A percentile compares a stretch with the other conserved stretches of the same genome.
These are phyloP conservation scores for Aspergillus piperis DNA, from an alignment of 2,329 filamentous ascomycete genomes.

Conservation along the genomic window DNA sequence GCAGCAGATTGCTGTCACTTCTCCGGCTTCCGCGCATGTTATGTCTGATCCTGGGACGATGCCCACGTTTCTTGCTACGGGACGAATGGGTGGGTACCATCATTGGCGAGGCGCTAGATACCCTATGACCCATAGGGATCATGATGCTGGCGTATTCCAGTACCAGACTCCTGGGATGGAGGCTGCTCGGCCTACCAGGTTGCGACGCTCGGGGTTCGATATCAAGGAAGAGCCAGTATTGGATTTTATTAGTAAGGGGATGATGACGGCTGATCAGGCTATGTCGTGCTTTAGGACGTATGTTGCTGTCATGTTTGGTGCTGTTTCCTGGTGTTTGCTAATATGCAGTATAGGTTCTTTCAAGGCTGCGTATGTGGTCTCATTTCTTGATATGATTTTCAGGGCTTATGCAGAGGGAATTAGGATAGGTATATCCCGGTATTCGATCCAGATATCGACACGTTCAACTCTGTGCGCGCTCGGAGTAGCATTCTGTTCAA, in stretches of 20 bases:
- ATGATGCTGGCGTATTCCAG: neutral
- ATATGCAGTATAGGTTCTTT: constrained; percentile 33
- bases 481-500: constrained; percentile 56
- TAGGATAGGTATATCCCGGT: constrained; percentile 54
- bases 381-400: neutral
- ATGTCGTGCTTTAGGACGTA: constrained; percentile 37
- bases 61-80: neutral
- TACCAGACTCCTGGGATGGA: neutral
- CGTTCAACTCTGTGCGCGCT: constrained; percentile 47
- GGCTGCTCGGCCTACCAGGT: constrained; percentile 21
- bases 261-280: constrained; percentile 38
- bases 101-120: neutral
- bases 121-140: neutral
- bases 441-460: constrained; percentile 50
- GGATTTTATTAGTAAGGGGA: constrained; percentile 38
- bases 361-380: constrained; percentile 35
- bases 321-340: neutral
- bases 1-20: neutral
- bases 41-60: constrained; percentile 6
- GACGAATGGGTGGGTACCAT: neutral
- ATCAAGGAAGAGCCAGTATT: constrained; percentile 34
- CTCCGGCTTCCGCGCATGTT: neutral
- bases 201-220: constrained; percentile 37
- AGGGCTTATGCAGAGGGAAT: neutral
- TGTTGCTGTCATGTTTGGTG: neutral